phyloP scores from a whole-genome alignment of 2,329 filamentous ascomycete species.

The Daldinia sp. region DNA sequence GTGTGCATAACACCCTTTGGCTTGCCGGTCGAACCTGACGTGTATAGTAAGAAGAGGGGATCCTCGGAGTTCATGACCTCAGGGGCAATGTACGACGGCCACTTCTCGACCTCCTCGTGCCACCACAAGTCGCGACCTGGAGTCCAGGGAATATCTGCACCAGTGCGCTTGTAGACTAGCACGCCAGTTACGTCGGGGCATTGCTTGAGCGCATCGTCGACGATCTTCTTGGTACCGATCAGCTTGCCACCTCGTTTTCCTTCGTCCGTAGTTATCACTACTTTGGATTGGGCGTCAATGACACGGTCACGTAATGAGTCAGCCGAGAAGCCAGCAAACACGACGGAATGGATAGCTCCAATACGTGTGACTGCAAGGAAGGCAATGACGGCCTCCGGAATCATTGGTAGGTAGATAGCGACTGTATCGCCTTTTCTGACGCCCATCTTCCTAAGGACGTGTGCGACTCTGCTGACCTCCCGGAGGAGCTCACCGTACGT shows the following conservation, averaged over 20 bases:
- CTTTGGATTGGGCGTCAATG: conserved; percentile 87
- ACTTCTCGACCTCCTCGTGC: conserved; percentile 98
- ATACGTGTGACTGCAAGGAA: conserved; percentile 93
- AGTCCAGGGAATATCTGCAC: conserved; percentile 91
- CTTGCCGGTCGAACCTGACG: conserved; percentile 97
- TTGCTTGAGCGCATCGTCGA: conserved; percentile 96
- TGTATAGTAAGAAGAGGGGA: conserved; percentile 97
- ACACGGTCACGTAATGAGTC: conserved; percentile 97
- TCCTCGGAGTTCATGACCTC: conserved; percentile 94
- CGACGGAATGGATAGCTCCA: conserved; percentile 94
- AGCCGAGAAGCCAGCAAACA: conserved; percentile 97
- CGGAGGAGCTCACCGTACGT: conserved; percentile 94
- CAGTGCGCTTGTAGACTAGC: conserved; percentile 95
- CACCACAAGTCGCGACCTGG: conserved; percentile 93
- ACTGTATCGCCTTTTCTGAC: conserved; percentile 98
- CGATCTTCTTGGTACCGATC: conserved; percentile 98
- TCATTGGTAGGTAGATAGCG: conserved; percentile 98
- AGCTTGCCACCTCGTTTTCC: conserved; percentile 97
- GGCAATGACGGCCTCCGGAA: conserved; percentile 92
- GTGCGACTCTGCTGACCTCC: conserved; percentile 88
- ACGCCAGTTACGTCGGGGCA: conserved; percentile 89
- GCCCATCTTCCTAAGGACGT: conserved; percentile 92
- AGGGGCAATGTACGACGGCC: conserved; percentile 90
- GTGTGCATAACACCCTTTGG: conserved; percentile 99
- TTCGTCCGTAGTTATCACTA: conserved; percentile 97